A percentile compares a stretch with the other conserved stretches of the same genome.
phyloP scores from a whole-genome alignment of 1,284 basidiomycete species.

The Ustilago nuda region DNA sequence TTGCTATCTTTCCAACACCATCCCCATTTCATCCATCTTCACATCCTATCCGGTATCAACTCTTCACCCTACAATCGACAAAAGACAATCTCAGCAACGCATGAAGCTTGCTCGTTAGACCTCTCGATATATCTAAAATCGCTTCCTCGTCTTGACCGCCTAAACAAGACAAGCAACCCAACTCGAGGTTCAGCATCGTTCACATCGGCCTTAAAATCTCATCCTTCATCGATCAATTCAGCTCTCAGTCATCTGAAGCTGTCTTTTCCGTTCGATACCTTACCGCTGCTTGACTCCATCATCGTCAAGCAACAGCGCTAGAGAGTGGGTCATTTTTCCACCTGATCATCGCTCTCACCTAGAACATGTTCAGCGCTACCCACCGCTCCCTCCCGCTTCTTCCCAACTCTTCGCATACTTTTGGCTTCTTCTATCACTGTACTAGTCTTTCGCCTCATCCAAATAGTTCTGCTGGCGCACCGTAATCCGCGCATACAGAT shows the following conservation, averaged over 20 bases:
- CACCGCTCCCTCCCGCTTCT: conserved; percentile 53
- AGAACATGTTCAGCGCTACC: conserved; percentile 54
- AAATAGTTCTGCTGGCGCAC: conserved; percentile 27
- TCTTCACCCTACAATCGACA: background rate
- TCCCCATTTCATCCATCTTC: background rate
- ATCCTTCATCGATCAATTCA: background rate
- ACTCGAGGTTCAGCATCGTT: background rate
- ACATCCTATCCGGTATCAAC: background rate
- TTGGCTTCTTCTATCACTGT: conserved; percentile 54
- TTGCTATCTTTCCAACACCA: conserved; percentile 10
- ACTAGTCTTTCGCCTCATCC: conserved; percentile 25
- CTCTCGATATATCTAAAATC: background rate
- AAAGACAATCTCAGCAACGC: background rate
- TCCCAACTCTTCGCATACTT: conserved; percentile 53
- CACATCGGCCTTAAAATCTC: background rate
- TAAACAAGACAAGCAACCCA: background rate
- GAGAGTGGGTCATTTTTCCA: conserved; percentile 30
- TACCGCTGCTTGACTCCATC: conserved; percentile 18
- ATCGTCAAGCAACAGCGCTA: conserved; percentile 39
- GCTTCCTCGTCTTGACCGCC: background rate
- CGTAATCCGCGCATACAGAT: conserved; percentile 26
- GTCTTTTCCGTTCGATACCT: background rate
- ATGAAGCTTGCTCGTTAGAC: background rate
- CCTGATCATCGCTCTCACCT: conserved; percentile 24
- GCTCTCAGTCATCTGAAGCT: conserved; percentile 2